Base-by-base conservation (phyloP, 2,329 filamentous ascomycete genomes). In the Fusarium abutilonis region DNA sequence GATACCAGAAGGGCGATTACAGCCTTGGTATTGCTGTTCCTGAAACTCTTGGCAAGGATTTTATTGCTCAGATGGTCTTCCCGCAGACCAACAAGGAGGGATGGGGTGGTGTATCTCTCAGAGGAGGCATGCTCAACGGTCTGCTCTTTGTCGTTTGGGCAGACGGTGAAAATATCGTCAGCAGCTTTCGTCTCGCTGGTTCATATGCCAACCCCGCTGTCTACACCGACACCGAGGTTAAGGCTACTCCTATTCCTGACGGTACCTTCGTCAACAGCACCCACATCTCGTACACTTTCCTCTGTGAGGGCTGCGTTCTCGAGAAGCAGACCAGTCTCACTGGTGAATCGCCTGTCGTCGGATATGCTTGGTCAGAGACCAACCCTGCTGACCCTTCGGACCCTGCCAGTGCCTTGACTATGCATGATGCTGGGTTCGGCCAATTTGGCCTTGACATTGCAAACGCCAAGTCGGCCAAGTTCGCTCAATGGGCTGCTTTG, bases 231-330 rank as follows among this genome's bases (percentile, higher is more conserved):
- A 74, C 75, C 19, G 76, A 79, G 29, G 75, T 76, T 11, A 62
- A 52, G 32, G 62, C 70, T 2, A 66, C 80, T 14, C 77, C 81
- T 13, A 84, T 84, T 59, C 72, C 80, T 21, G 80, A 81, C 19
- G 82, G 82, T 23, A 83, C 81, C 2, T 83, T 79, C 21, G 71
- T 83, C 55, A 85, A 84, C 74, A 74, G 72, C 58, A 84, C 82
- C 1, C 80, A 84, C 61, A 80, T 79, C 68, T 80, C 79, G 3
- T 83, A 81, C 61, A 85, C 83, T 1, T 85, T 84, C 71, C 76
- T 85, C 34, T 86, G 83, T 66, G 71, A 75, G 41, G 74, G 75
- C 10, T 82, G 80, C 52, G 72, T 80, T 52, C 70, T 72, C 15
- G 70, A 70, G 6, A 75, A 77, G 51, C 63, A 69, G 11, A 74